Conservation (phyloP, 345 rosid species). For the Populus pruinosa region DNA sequence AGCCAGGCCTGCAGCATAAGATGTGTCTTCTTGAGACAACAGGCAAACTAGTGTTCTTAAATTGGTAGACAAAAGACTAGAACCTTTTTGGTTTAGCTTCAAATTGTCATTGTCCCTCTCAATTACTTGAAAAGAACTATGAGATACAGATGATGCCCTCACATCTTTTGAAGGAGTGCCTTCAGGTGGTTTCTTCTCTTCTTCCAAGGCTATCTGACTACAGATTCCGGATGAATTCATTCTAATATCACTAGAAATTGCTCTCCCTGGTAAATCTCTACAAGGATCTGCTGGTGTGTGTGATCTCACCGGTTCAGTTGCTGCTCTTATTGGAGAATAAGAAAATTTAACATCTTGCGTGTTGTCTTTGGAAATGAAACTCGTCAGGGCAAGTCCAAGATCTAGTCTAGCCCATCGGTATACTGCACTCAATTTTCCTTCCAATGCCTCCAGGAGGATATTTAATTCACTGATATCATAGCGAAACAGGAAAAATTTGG, state of each 20-base stretch:
- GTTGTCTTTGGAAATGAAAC: conserved; percentile 44
- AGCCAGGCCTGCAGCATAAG: conserved; percentile 21
- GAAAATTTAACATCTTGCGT: conserved; percentile 37
- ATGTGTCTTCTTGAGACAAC: conserved; percentile 38
- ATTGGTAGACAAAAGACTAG: conserved; percentile 25
- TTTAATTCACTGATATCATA: conserved; percentile 73
- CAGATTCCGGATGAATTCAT: conserved; percentile 20
- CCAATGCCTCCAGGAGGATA: conserved; percentile 92
- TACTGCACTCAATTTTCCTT: conserved; percentile 89
- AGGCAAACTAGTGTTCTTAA: conserved; percentile 31
- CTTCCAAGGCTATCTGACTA: conserved; percentile 22
- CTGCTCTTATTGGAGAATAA: conserved; percentile 34
- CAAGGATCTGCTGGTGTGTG: conserved; percentile 33
- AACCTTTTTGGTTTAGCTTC: conserved; percentile 33
- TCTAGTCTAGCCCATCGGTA: conserved; percentile 97
- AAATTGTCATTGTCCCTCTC: conserved; percentile 18
- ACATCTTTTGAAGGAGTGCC: conserved; percentile 27
- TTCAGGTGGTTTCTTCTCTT: conserved; percentile 30
- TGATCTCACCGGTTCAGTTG: conserved; percentile 31
- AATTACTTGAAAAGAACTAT: conserved; percentile 14
- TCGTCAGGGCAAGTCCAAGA: conserved; percentile 84
- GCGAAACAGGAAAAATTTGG: conserved; percentile 81
- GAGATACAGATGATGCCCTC: conserved; percentile 22
- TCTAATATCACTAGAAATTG: conserved; percentile 28
- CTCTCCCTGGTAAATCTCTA: conserved; percentile 39